Evolutionary conservation across 2,329 filamentous ascomycete species (phyloP).

Genomic region (Penicillium sp.): DNA sequence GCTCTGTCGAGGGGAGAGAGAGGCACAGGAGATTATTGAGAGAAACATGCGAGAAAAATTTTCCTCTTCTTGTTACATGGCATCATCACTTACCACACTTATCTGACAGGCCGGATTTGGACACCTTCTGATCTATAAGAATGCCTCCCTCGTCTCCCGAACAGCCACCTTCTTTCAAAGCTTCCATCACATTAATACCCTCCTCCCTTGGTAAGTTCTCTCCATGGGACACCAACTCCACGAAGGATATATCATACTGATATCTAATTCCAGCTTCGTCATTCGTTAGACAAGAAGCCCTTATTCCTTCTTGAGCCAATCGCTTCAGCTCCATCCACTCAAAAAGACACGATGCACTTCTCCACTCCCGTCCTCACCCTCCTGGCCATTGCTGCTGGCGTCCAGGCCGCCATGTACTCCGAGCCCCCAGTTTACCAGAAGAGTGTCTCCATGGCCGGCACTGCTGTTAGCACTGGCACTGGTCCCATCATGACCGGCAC

Average conservation of each 20-base stretch:
- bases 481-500: constrained; percentile 29
- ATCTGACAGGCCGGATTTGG: constrained; percentile 29
- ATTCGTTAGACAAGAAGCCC: constrained; percentile 33
- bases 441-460: constrained; percentile 12
- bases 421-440: constrained; percentile 28
- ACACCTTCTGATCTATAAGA: constrained; percentile 30
- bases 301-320: constrained; percentile 24
- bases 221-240: background rate
- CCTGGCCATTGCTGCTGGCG: constrained; percentile 28
- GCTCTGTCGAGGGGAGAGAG: constrained; percentile 22
- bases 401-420: constrained; percentile 20
- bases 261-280: constrained; percentile 22
- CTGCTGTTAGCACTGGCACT: constrained; percentile 25
- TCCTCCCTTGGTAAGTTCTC: constrained; percentile 19
- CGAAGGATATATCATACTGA: constrained; percentile 13
- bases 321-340: constrained; percentile 20
- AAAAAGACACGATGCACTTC: constrained; percentile 39
- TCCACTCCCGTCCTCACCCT: constrained; percentile 27
- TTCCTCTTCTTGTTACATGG: constrained; percentile 22
- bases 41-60: constrained; percentile 22
- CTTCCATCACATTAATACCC: constrained; percentile 17
- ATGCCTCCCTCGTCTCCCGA: constrained; percentile 14
- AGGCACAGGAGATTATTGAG: constrained; percentile 22
- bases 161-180: constrained; percentile 10
- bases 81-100: constrained; percentile 25